Evolutionary conservation across 768 basidiomycete species (phyloP), one percentile per base, ranked within the genome.

Genomic region (Collybia nuda): DNA sequence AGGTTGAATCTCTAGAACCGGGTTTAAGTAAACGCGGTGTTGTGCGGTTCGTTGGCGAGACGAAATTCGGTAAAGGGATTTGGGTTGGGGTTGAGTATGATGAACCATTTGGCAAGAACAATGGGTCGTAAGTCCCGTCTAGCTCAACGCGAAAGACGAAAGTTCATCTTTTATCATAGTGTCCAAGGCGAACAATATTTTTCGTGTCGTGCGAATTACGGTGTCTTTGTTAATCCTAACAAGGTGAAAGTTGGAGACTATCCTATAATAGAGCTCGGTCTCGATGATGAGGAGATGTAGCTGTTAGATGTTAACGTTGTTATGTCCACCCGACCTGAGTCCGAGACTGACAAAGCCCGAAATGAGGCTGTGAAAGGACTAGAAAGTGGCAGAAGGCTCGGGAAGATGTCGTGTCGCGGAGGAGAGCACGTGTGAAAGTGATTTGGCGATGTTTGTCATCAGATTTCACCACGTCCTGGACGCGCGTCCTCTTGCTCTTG

Each of bases 71-170:
- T 8, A 80, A 77, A 51, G 80, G 86, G 0, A 67, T 82, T 0
- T 98, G 95, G 95, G 80, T 98, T 1, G 96, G 96, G 0, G 76
- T 98, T 17, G 92, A 96, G 65, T 91, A 94, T 62, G 96, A 98
- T 62, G 96, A 98, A 60, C 95, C 96, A 2, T 77, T 92, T 19
- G 96, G 96, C 9, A 98, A 95, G 72, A 94, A 95, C 54, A 90
- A 98, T 65, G 96, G 96, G 58, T 86, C 85, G 94, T 96, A 63
- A 70, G 93, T 84, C 7, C 14, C 37, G 49, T 46, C 48, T 43
- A 42, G 26, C 39, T 46, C 49, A 49, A 40, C 17, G 21, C 24
- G 7, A 42, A 22, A 23, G 22, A 7, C 26, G 18, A 9, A 22
- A 26, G 47, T 32, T 42, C 15, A 56, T 26, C 28, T 37, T 23